Percentiles rank a stretch among this genome's conserved stretches.
phyloP scores from a whole-genome alignment of 805 yeast species.

The Ogataea zsoltii region DNA sequence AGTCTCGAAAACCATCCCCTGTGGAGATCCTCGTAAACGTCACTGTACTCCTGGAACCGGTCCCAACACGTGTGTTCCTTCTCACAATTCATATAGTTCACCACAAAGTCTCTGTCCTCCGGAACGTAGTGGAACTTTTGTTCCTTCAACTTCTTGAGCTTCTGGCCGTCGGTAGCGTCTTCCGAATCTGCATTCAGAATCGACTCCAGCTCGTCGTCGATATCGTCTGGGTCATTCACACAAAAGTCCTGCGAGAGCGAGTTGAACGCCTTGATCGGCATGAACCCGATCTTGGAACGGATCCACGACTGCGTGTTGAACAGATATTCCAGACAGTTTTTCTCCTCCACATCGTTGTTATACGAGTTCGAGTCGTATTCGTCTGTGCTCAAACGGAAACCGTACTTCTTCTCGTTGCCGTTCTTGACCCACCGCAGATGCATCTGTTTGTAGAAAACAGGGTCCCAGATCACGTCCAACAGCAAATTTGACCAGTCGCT shows the following conservation, averaged over 20 bases:
- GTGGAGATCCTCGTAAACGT: slow-evolving; percentile 34
- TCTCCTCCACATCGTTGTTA: slow-evolving; percentile 39
- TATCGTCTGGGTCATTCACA: slow-evolving; percentile 31
- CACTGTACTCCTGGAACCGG: slow-evolving; percentile 38
- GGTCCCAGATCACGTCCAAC: slow-evolving; percentile 43
- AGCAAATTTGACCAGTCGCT: slow-evolving; percentile 40
- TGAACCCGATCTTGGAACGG: slow-evolving; percentile 40
- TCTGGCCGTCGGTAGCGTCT: slow-evolving; percentile 8
- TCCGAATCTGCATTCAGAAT: slow-evolving; percentile 19
- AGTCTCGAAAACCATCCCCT: slow-evolving; percentile 32
- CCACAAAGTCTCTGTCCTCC: slow-evolving; percentile 38
- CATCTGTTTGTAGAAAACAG: slow-evolving; percentile 39
- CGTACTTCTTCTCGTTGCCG: slow-evolving; percentile 26
- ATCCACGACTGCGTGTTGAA: slow-evolving; percentile 40
- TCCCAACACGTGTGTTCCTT: slow-evolving; percentile 41
- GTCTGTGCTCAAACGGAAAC: slow-evolving; percentile 30
- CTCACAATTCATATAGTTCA: slow-evolving; percentile 43
- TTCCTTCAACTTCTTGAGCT: slow-evolving; percentile 18
- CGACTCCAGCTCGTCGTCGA: slow-evolving; percentile 24
- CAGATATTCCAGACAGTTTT: slow-evolving; percentile 40
- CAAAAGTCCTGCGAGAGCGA: slow-evolving; percentile 42
- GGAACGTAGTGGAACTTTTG: slow-evolving; percentile 38
- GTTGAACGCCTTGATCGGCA: slow-evolving; percentile 40
- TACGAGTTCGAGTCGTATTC: slow-evolving; percentile 38
- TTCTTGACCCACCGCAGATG: slow-evolving; percentile 35